Evolutionary conservation across 2,329 filamentous ascomycete species (phyloP).

Genomic region (Trichoderma oligosporum): DNA sequence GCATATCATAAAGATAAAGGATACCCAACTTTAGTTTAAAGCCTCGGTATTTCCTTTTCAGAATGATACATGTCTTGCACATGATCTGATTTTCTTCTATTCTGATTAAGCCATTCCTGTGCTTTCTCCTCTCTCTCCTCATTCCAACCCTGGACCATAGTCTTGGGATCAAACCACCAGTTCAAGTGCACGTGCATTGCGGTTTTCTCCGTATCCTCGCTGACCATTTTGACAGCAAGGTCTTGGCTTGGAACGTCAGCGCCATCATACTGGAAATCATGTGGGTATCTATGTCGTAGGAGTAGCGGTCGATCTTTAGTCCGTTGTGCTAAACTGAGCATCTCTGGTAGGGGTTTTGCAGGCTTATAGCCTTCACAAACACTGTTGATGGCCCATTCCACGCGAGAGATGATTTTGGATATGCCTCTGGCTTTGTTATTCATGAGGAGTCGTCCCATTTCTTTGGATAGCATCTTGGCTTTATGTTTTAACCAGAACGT

Average conservation of each 20-base stretch:
- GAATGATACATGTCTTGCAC: too few relatives aligned
- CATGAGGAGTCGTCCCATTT: conserved; percentile 25
- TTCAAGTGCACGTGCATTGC: conserved; percentile 19
- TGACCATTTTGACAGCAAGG: conserved; percentile 19
- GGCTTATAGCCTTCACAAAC: conserved; percentile 30
- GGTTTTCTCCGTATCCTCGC: background rate
- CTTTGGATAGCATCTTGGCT: conserved; percentile 30
- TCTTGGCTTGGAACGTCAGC: background rate
- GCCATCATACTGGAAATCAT: conserved; percentile 1
- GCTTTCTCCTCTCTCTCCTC: background rate
- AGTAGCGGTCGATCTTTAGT: conserved; percentile 29
- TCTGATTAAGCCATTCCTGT: conserved; percentile 1
- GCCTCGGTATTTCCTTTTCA: background rate
- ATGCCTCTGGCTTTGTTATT: background rate
- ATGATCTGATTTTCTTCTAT: background rate
- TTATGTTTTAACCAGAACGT: conserved; percentile 29
- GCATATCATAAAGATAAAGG: background rate
- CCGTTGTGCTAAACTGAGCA: conserved; percentile 28
- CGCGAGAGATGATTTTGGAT: conserved; percentile 24
- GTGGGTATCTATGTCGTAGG: conserved; percentile 21
- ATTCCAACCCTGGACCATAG: conserved; percentile 18
- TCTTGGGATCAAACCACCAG: conserved; percentile 15
- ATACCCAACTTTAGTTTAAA: background rate
- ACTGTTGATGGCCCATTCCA: conserved; percentile 32
- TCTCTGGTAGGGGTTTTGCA: conserved; percentile 26